Conservation (phyloP, 2,329 filamentous ascomycete species). For the Phoma sp. region DNA sequence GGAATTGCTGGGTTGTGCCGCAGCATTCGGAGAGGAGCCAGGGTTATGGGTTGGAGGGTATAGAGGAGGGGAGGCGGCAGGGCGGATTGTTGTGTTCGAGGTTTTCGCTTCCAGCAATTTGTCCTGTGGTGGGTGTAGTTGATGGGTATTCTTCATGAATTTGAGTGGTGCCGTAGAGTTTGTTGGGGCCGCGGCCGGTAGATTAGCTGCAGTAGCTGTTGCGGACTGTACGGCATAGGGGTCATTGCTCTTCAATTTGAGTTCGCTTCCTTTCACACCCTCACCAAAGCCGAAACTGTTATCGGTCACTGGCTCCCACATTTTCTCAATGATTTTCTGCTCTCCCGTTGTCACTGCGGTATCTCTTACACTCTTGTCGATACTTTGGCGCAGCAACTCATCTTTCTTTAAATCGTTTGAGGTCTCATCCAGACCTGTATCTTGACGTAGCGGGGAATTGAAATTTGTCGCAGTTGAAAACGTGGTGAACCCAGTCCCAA, state of each 20-base stretch:
- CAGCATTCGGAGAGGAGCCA: not conserved
- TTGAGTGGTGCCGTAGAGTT: not conserved
- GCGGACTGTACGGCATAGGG: not conserved
- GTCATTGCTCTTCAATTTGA: constrained; percentile 16
- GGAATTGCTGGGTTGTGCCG: not conserved
- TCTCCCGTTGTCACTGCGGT: constrained; percentile 20
- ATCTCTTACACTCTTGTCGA: constrained; percentile 33
- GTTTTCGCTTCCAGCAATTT: constrained; percentile 39
- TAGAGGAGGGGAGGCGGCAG: constrained; percentile 31
- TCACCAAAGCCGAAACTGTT: constrained; percentile 22
- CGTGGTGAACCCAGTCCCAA: constrained; percentile 27
- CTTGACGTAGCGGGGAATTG: constrained; percentile 41
- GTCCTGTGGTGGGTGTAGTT: constrained; percentile 7
- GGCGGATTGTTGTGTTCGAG: constrained; percentile 41
- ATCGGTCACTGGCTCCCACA: constrained; percentile 37
- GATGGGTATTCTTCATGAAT: not conserved
- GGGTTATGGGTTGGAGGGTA: not conserved
- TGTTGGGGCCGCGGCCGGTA: too few relatives aligned
- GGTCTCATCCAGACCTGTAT: constrained; percentile 42
- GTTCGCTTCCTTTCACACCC: constrained; percentile 20
- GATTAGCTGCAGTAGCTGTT: not conserved
- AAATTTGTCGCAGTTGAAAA: constrained; percentile 34
- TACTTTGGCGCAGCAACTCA: constrained; percentile 33
- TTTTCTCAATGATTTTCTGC: constrained; percentile 27
- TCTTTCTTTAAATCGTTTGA: constrained; percentile 29